Evolutionary conservation across 257 asterid species (phyloP), one percentile per base, ranked within the genome.

Genomic region (Prunella vulgaris): DNA sequence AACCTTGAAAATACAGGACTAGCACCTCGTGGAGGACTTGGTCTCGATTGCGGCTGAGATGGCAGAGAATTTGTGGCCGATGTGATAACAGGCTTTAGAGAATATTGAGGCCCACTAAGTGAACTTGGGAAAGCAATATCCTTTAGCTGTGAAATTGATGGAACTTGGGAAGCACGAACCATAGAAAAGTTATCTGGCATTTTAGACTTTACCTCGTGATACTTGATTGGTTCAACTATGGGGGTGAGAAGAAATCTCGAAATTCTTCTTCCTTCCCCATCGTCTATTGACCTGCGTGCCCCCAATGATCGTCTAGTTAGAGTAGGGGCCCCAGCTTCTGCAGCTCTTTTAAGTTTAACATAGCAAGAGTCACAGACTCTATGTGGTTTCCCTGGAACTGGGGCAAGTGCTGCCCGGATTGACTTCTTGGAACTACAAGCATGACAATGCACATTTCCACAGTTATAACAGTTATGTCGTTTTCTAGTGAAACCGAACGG

Each of bases 41-140:
- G 90, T 52, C 89, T 83, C 7, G 96, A 10, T 52, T 76, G 90
- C 17, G 74, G 76, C 27, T 61, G 85, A 13, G 57, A 58, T 18
- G 40, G 85, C 30, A 32, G 79, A 52, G 74, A 66, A 54, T 64
- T 83, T 61, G 89, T 82, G 12, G 83, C 13, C 18, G 86, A 42
- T 3, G 85, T 77, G 17, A 53, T 68, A 49, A 78, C 84, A 20
- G 96, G 97, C 80, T 86, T 94, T 66, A 89, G 76, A 49, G 96
- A 95, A 68, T 54, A 60, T 27, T 89, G 99, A 76, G 87, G 81
- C 24, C 92, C 93, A 53, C 95, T 87, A 25, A 91, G 85, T 21
- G 99, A 89, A 76, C 96, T 89, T 1, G 97, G 97, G 71, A 94
- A 91, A 64, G 93, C 87, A 32, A 91, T 77, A 75, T 94, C 99